These are phyloP conservation scores for Serpula lacrymans DNA, from an alignment of 768 basidiomycete species.

Conservation along the genomic window DNA sequence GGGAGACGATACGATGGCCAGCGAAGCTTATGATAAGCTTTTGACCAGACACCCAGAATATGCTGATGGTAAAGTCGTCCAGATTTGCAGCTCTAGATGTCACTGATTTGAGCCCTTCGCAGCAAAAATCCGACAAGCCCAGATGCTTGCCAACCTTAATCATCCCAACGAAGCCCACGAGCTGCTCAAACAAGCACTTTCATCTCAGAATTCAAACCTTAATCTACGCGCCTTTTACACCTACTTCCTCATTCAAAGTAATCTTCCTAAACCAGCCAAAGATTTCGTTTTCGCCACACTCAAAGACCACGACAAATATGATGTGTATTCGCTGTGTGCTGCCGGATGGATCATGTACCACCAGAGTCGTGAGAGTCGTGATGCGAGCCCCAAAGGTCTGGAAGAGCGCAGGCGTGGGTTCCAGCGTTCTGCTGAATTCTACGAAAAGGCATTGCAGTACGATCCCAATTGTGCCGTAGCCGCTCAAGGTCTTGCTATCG, in stretches of 20 bases:
- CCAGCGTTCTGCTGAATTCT: slow-evolving; percentile 83
- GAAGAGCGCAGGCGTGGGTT: slow-evolving; percentile 75
- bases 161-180: slow-evolving; percentile 82
- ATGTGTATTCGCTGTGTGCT: slow-evolving; percentile 89
- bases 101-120: slow-evolving; percentile 12
- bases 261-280: slow-evolving; percentile 66
- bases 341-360: slow-evolving; percentile 85
- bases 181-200: slow-evolving; percentile 83
- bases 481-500: slow-evolving; percentile 93
- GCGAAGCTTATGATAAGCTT: slow-evolving; percentile 84
- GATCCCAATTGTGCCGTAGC: slow-evolving; percentile 89
- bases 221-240: slow-evolving; percentile 93
- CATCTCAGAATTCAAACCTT: slow-evolving; percentile 71
- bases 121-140: slow-evolving; percentile 93
- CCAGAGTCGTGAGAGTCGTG: slow-evolving; percentile 81
- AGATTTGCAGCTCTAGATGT: background rate
- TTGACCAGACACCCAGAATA: slow-evolving; percentile 93
- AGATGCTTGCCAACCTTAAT: slow-evolving; percentile 68
- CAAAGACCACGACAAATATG: slow-evolving; percentile 81
- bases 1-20: slow-evolving; percentile 69
- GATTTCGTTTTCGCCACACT: slow-evolving; percentile 90
- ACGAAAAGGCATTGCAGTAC: slow-evolving; percentile 82
- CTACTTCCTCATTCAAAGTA: slow-evolving; percentile 83
- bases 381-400: slow-evolving; percentile 45
- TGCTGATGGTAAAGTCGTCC: slow-evolving; percentile 73